Evolutionary conservation across 306 rosid species (phyloP).

Genomic region (Citrullus colocynthis): DNA sequence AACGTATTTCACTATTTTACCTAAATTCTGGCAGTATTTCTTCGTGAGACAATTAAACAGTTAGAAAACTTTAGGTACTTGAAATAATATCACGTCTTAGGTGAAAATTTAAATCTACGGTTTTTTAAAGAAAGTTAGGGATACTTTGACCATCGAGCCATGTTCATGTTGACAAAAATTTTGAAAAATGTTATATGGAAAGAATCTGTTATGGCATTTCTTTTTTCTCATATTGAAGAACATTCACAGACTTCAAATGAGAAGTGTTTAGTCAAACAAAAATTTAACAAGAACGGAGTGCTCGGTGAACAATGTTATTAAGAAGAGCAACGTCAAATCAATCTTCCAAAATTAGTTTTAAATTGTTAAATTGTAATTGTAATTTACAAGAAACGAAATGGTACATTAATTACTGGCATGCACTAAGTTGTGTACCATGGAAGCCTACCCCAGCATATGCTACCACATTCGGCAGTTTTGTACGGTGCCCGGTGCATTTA

Average conservation of each 20-base stretch:
- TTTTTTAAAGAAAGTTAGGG: neutral
- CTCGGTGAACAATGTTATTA: neutral
- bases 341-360: neutral
- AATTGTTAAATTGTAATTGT: neutral
- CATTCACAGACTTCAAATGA: neutral
- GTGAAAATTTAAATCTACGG: neutral
- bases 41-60: neutral
- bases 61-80: neutral
- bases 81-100: neutral
- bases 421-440: neutral
- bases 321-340: neutral
- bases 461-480: conserved; percentile 15
- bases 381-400: neutral
- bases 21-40: neutral
- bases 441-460: conserved; percentile 33
- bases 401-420: neutral
- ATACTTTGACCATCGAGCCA: neutral
- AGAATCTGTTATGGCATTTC: neutral
- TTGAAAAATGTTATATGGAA: neutral
- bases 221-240: neutral
- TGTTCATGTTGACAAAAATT: neutral
- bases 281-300: neutral
- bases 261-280: neutral
- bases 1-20: neutral
- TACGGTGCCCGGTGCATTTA: conserved; percentile 20